Evolutionary conservation across 768 basidiomycete species (phyloP), one percentile per base, ranked within the genome.

Genomic region (Leccinum longicurvipes): DNA sequence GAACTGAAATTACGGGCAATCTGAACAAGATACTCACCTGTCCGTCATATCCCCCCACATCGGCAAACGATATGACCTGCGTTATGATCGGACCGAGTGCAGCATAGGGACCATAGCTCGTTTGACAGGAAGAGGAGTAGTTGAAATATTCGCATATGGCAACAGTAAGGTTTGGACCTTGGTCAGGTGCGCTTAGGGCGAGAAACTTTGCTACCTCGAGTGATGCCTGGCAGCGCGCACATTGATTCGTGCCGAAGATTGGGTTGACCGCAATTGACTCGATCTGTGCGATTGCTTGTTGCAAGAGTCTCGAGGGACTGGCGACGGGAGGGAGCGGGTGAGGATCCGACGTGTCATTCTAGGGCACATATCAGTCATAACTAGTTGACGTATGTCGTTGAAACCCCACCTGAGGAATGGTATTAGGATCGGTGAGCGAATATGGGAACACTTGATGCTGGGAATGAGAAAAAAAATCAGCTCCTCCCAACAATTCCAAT

Each of bases 11-110:
- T 23, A 42, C 25, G 29, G 17, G 39, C 5, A 29, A 39, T 11
- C 19, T 27, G 2, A 11, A 27, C 11, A 23, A 31, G 51, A 47
- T 10, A 34, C 59, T 29, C 60, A 86, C 85, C 77, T 87, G 85
- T 14, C 89, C 89, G 62, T 91, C 89, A 53, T 82, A 82, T 6
- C 87, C 86, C 12, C 82, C 83, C 2, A 85, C 82, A 63, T 91
- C 81, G 7, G 87, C 85, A 58, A 84, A 85, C 11, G 86, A 82
- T 36, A 85, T 58, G 11, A 90, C 86, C 68, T 91, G 89, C 0
- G 89, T 87, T 56, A 89, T 67, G 27, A 86, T 75, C 4, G 84
- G 71, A 0, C 89, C 88, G 17, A 83, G 65, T 4, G 47, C 12
- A 23, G 75, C 77, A 51, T 75, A 67, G 7, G 70, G 60, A 23